Base-by-base conservation (phyloP, 306 rosid species). In the Trifolium dubium region DNA sequence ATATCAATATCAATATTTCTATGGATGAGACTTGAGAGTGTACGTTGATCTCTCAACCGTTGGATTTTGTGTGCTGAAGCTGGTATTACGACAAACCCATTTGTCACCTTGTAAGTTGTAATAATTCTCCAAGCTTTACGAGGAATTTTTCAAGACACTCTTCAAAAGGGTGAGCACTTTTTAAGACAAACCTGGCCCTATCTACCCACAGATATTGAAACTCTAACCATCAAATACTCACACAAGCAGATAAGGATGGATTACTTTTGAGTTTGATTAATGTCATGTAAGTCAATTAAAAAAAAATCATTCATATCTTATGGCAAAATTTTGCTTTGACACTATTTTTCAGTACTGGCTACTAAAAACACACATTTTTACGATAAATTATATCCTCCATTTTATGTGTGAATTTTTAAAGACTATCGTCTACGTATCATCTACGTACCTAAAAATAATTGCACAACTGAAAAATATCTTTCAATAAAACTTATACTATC, bases 51-150 rank as follows among this genome's bases (percentile, higher is more conserved):
- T 49, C 55, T 49, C 19, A 49, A n/a, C 19, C 55, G 10, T 49
- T 49, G 8, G 55, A 6, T 44, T 44, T 5, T 44, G 5, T 43
- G 49, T 10, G 49, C 14, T 41, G 46, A 10, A 43, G 49, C 5
- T 43, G 49, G n/a, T 43, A 10, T 9, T 54, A 19, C 3, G 32
- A 19, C 14, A 19, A 61, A 14, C 44, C 23, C 44, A 41, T 18
- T 73, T 75, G 65, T 71, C 73, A 64, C 47, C 41, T 64, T 47
- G 64, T 53, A 50, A 78, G 34, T 64, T 47, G 64, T 53, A 50
- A 78, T 64, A 51, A 74, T 49, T 74, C 10, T 54, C 81, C 37
- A 30, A 9, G 4, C 1, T 28, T 28, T 58, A 13, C 31, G 66
- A 50, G 64, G 54, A 61, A 23, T 23, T 35, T n/a, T 15, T n/a